phyloP scores from a whole-genome alignment of 306 rosid species.

The Leucaena leucocephala region DNA sequence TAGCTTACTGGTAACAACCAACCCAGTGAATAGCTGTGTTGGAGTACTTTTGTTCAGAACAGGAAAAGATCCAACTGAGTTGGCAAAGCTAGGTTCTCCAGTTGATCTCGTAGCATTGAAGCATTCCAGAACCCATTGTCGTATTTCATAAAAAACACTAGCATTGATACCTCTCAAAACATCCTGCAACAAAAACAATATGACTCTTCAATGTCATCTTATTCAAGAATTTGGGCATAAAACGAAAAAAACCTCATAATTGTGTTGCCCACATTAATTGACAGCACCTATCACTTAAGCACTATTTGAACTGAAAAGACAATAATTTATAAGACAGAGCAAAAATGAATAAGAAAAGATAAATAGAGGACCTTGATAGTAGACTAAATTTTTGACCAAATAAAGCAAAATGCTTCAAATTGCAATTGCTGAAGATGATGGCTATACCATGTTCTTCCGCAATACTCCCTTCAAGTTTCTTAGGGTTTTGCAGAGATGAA shows the following conservation, averaged over 20 bases:
- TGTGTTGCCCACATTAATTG: slow-evolving; percentile 4
- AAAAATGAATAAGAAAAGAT: slow-evolving; percentile 4
- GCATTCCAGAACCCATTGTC: slow-evolving; percentile 67
- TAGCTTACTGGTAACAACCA: slow-evolving; percentile 76
- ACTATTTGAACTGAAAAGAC: neutral
- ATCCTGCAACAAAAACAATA: slow-evolving; percentile 50
- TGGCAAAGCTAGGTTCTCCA: slow-evolving; percentile 50
- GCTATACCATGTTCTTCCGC: slow-evolving; percentile 39
- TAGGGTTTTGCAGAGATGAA: slow-evolving; percentile 40
- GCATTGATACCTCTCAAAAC: slow-evolving; percentile 66
- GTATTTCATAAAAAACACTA: slow-evolving; percentile 60
- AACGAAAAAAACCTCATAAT: slow-evolving; percentile 22
- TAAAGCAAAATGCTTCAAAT: slow-evolving; percentile 54
- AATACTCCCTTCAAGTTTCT: slow-evolving; percentile 41
- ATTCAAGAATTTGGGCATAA: neutral
- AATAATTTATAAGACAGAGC: slow-evolving; percentile 9
- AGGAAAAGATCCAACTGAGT: slow-evolving; percentile 68
- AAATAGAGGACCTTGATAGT: slow-evolving; percentile 60
- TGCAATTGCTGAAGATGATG: slow-evolving; percentile 41
- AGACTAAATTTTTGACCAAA: slow-evolving; percentile 76
- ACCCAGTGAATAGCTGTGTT: slow-evolving; percentile 62
- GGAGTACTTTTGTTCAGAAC: slow-evolving; percentile 48
- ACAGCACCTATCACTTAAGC: neutral
- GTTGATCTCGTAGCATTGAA: slow-evolving; percentile 51
- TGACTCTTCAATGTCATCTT: slow-evolving; percentile 14